Evolutionary conservation across 23 red algal species (phyloP).

Genomic region (Gracilaria domingensis): DNA sequence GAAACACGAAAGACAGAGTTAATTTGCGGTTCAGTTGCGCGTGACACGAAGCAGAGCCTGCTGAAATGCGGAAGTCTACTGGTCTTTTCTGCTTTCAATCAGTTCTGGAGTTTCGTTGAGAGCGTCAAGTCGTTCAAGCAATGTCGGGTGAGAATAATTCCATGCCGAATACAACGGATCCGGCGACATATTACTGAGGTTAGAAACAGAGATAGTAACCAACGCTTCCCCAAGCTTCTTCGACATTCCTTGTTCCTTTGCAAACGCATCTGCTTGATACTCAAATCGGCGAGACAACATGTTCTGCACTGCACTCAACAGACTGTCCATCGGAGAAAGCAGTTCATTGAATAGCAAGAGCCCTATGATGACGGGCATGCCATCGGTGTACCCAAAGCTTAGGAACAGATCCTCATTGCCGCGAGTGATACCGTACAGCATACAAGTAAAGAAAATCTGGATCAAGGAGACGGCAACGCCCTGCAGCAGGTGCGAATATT

Average conservation of each 20-base stretch:
- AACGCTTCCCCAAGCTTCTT: slow-evolving; percentile 78
- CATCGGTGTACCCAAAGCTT: slow-evolving; percentile 78
- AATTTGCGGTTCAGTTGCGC: neutral
- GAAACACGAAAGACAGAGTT: neutral
- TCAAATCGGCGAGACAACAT: slow-evolving; percentile 66
- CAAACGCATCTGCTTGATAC: slow-evolving; percentile 87
- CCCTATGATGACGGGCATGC: slow-evolving; percentile 76
- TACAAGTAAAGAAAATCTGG: slow-evolving; percentile 60
- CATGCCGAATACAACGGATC: slow-evolving; percentile 86
- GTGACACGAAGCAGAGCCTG: neutral
- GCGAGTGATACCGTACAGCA: slow-evolving; percentile 72
- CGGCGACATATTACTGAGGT: slow-evolving; percentile 87
- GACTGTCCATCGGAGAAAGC: slow-evolving; percentile 74
- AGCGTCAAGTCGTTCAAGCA: slow-evolving; percentile 80
- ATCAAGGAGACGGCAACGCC: slow-evolving; percentile 52
- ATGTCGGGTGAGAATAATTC: slow-evolving; percentile 87
- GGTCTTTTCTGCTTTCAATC: slow-evolving; percentile 24
- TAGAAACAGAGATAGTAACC: slow-evolving; percentile 73
- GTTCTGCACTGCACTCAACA: slow-evolving; percentile 71
- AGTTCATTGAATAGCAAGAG: slow-evolving; percentile 84
- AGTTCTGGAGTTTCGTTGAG: slow-evolving; percentile 56
- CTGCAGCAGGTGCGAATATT: slow-evolving; percentile 57
- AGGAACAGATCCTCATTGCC: slow-evolving; percentile 78
- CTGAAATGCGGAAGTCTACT: slow-evolving; percentile 11
- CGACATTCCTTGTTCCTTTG: slow-evolving; percentile 67